Conservation (phyloP, 1,284 basidiomycete genomes). For the Laetiporus sulphureus region DNA sequence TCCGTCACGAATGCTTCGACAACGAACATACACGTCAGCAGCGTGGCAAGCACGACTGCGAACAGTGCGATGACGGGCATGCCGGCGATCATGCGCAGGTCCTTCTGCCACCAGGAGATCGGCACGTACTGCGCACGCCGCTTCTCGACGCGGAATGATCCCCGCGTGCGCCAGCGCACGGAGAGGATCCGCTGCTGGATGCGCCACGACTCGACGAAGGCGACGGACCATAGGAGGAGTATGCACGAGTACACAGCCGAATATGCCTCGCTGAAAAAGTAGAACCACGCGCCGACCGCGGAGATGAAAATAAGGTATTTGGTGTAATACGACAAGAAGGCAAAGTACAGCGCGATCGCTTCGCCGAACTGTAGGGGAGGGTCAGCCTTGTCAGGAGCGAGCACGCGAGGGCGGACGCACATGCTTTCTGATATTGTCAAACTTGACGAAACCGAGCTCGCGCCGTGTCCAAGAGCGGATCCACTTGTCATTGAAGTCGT, state of each 20-base stretch:
- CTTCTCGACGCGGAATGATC: slow-evolving; percentile 73
- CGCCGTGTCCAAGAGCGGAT: slow-evolving; percentile 57
- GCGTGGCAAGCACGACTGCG: slow-evolving; percentile 58
- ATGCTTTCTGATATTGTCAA: slow-evolving; percentile 56
- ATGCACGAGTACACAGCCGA: slow-evolving; percentile 74
- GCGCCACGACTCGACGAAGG: slow-evolving; percentile 89
- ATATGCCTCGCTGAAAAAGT: slow-evolving; percentile 64
- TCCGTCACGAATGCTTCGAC: slow-evolving; percentile 84
- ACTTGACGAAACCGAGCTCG: slow-evolving; percentile 51
- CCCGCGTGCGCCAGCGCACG: slow-evolving; percentile 74
- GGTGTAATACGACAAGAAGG: slow-evolving; percentile 82
- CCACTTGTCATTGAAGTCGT: slow-evolving; percentile 72
- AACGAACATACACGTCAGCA: slow-evolving; percentile 79
- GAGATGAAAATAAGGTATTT: slow-evolving; percentile 69
- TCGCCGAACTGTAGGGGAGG: slow-evolving; percentile 92
- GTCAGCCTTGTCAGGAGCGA: slow-evolving; percentile 4
- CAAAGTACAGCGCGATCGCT: slow-evolving; percentile 85
- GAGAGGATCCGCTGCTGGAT: slow-evolving; percentile 76
- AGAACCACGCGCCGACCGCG: slow-evolving; percentile 50
- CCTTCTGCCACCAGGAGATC: slow-evolving; percentile 70
- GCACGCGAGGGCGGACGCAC: slow-evolving; percentile 26
- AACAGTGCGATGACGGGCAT: slow-evolving; percentile 79
- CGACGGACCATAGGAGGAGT: slow-evolving; percentile 73
- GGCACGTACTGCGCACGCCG: slow-evolving; percentile 62
- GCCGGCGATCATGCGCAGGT: slow-evolving; percentile 68